Evolutionary conservation across 768 basidiomycete genomes (phyloP).

Genomic region (Mycena metata): DNA sequence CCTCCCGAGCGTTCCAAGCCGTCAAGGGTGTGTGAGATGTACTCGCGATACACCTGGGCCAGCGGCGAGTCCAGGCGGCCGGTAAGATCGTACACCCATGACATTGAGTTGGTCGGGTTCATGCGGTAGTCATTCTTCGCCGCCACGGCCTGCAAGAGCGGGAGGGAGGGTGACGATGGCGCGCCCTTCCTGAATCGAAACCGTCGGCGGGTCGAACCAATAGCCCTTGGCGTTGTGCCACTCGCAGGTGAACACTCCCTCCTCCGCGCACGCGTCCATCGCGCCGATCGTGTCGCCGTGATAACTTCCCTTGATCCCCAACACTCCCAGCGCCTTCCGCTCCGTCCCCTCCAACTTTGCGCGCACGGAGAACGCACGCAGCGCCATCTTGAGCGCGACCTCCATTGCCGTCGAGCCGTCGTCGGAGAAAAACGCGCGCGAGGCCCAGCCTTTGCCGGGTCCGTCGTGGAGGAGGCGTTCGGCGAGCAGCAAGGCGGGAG

Average conservation of each 20-base stretch:
- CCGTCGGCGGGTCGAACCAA: conserved; percentile 93
- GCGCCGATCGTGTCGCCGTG: conserved; percentile 98
- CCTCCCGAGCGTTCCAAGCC: conserved; percentile 57
- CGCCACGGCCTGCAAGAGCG: conserved; percentile 53
- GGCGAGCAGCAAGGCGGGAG: conserved; percentile 86
- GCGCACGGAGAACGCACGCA: conserved; percentile 72
- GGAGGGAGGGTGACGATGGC: conserved; percentile 68
- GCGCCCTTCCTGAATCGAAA: conserved; percentile 75
- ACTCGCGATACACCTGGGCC: conserved; percentile 70
- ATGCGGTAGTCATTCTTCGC: conserved; percentile 38
- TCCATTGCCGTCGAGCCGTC: conserved; percentile 98
- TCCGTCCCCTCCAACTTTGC: conserved; percentile 53
- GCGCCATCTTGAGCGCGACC: conserved; percentile 97
- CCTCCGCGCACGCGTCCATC: conserved; percentile 91
- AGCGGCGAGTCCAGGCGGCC: conserved; percentile 71
- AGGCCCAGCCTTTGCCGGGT: conserved; percentile 93
- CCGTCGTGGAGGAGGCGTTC: conserved; percentile 83
- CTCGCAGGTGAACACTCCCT: conserved; percentile 94
- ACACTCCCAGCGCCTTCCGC: conserved; percentile 73
- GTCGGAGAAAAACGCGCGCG: conserved; percentile 92
- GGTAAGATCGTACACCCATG: conserved; percentile 78
- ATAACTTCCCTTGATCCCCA: conserved; percentile 93
- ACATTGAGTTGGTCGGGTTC: conserved; percentile 60
- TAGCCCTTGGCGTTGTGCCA: conserved; percentile 95
- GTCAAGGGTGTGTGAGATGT: conserved; percentile 68